Evolutionary conservation across 768 basidiomycete species (phyloP), one percentile per base, ranked within the genome.

Genomic region (Podaxis sp.): DNA sequence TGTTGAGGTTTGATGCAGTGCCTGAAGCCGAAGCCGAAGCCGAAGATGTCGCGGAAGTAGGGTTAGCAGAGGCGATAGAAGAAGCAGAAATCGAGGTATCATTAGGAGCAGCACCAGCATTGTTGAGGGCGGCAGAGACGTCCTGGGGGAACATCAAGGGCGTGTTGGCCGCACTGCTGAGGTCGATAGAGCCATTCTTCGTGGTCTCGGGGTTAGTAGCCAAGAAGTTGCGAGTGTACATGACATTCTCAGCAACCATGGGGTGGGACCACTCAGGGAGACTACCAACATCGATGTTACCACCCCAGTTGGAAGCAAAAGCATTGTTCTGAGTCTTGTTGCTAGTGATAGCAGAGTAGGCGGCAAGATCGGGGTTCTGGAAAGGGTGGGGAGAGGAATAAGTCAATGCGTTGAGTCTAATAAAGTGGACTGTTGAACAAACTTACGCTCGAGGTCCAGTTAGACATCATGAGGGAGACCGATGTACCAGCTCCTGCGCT

Each of bases 71-170:
- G 29, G 71, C 29, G 43, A 70, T 64, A n/a, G 72, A 65, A 6
- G 78, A 54, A 8, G 73, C 57, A 47, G 72, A 22, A 12, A 72
- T 25, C 29, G 68, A 53, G 2, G 67, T 59, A 37, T 69, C 65
- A 19, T 13, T 51, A 24, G 67, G 66, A 43, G 52, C 29, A 24
- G 67, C 66, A 43, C 59, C 40, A 25, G 63, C 74, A 63, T 72
- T 76, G 71, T 72, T 76, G 56, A 83, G 73, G 62, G 79, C 80
- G 27, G 71, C 70, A 64, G 76, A 74, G 65, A 89, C 75, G 69
- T 90, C 88, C 59, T 77, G 72, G 65, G 89, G 89, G 63, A 89
- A 72, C 81, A 81, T 81, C 62, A 88, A 67, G 27, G 88, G 82
- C 41, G 78, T 81, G 66, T 66, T 70, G 59, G 72, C 73, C 33